Conservation (phyloP, 2,329 filamentous ascomycete genomes). For the Trichoderma sp. region DNA sequence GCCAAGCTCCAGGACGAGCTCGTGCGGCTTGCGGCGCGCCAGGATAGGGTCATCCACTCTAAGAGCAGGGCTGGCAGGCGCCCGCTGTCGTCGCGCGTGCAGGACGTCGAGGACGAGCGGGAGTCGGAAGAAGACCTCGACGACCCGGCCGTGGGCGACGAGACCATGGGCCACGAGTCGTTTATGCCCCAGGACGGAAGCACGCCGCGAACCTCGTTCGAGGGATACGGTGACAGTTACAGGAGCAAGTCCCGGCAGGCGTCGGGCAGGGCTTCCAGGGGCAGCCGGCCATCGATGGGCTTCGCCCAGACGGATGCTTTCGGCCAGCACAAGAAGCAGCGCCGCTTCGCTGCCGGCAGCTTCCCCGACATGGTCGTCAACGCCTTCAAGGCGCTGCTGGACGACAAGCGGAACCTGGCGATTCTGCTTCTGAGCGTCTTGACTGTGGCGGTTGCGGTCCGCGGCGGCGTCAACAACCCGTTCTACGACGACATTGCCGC, state of each 20-base stretch:
- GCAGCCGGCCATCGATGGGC: slow-evolving; percentile 4
- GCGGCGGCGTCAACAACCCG: slow-evolving; percentile 32
- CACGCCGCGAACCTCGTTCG: slow-evolving; percentile 27
- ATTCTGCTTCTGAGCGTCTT: slow-evolving; percentile 58
- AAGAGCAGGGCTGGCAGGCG: slow-evolving; percentile 10
- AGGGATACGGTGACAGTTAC: slow-evolving; percentile 57
- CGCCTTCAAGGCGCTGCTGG: slow-evolving; percentile 56
- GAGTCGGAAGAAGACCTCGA: slow-evolving; percentile 17
- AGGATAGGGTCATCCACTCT: slow-evolving; percentile 46
- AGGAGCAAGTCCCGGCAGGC: slow-evolving; percentile 40
- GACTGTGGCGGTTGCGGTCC: slow-evolving; percentile 54
- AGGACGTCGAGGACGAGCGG: slow-evolving; percentile 36
- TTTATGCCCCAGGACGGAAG: slow-evolving; percentile 16
- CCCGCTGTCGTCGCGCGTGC: slow-evolving; percentile 29
- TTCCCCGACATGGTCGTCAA: slow-evolving; percentile 58
- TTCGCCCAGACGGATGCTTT: slow-evolving; percentile 28
- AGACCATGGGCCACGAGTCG: slow-evolving; percentile 20
- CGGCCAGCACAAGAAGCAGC: slow-evolving; percentile 37
- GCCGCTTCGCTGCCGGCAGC: slow-evolving; percentile 45
- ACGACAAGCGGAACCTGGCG: slow-evolving; percentile 62
- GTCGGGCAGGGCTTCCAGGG: slow-evolving; percentile 21
- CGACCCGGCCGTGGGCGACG: not conserved
- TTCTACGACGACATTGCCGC: slow-evolving; percentile 4
- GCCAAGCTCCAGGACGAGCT: slow-evolving; percentile 61
- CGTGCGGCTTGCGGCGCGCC: slow-evolving; percentile 54